phyloP scores from a whole-genome alignment of 352 stramenopile genomes.

The Saprolegnia diclina region DNA sequence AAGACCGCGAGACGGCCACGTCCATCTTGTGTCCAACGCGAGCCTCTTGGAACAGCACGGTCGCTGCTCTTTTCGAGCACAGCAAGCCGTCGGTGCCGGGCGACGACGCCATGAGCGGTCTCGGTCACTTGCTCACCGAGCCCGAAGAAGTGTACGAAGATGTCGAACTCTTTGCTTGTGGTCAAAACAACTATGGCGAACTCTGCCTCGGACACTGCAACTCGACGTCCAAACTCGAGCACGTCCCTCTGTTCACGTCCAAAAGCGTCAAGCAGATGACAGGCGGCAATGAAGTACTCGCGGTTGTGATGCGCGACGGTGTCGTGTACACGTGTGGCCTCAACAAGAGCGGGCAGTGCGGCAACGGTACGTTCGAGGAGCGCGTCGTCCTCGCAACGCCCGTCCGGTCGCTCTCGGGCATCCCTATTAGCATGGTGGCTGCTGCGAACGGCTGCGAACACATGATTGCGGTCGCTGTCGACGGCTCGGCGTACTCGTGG shows the following conservation, averaged over 20 bases:
- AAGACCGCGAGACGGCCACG: conserved; percentile 37
- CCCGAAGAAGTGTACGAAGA: conserved; percentile 52
- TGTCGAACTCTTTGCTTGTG: conserved; percentile 82
- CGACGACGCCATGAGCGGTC: not conserved
- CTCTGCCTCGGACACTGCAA: conserved; percentile 82
- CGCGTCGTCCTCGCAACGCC: conserved; percentile 68
- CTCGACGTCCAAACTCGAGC: conserved; percentile 79
- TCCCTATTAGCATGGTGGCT: conserved; percentile 62
- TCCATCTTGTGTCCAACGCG: conserved; percentile 46
- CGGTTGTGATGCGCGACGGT: conserved; percentile 80
- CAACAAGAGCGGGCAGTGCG: conserved; percentile 86
- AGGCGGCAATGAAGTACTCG: conserved; percentile 81
- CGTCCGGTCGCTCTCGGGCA: conserved; percentile 57
- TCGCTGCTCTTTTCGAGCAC: conserved; percentile 31
- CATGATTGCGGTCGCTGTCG: conserved; percentile 73
- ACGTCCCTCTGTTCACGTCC: conserved; percentile 76
- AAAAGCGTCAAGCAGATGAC: conserved; percentile 66
- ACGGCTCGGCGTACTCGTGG: conserved; percentile 79
- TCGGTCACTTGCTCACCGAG: not conserved
- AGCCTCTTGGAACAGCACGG: conserved; percentile 43
- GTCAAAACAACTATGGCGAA: conserved; percentile 87
- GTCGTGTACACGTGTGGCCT: conserved; percentile 72
- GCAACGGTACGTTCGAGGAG: conserved; percentile 83
- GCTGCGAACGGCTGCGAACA: conserved; percentile 82
- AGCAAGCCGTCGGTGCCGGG: conserved; percentile 28